Evolutionary conservation across 2,329 filamentous ascomycete species (phyloP).

Genomic region (Madurella mycetomatis): DNA sequence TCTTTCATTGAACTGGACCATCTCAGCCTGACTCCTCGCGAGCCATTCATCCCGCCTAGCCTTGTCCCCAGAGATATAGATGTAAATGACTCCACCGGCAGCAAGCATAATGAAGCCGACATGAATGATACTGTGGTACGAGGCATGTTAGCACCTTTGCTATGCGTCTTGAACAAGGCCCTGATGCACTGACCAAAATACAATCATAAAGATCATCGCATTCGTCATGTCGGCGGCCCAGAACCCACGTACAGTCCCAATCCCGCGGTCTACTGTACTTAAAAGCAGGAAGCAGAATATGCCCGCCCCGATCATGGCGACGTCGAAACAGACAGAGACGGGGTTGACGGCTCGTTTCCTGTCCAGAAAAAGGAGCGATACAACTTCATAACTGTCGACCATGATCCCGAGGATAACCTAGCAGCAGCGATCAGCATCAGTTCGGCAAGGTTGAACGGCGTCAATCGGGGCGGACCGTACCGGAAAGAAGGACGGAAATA

Average conservation of each 20-base stretch:
- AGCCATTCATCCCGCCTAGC: not conserved
- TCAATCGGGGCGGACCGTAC: constrained; percentile 1
- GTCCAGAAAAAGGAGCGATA: constrained; percentile 17
- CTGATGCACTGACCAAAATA: constrained; percentile 16
- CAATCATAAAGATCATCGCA: constrained; percentile 26
- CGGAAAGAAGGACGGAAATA: constrained; percentile 24
- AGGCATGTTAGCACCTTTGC: no score
- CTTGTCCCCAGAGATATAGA: constrained; percentile 1
- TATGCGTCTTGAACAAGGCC: not conserved
- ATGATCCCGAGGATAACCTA: constrained; percentile 17
- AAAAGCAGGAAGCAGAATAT: constrained; percentile 24
- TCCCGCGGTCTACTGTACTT: constrained; percentile 15
- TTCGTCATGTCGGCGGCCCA: constrained; percentile 21
- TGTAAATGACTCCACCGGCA: constrained; percentile 11
- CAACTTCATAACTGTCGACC: constrained; percentile 19
- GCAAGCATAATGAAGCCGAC: constrained; percentile 16
- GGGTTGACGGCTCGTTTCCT: constrained; percentile 19
- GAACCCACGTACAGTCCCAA: not conserved
- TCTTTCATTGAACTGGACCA: constrained; percentile 17
- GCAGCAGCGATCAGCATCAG: not conserved
- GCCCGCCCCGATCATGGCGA: constrained; percentile 14
- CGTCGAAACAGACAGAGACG: constrained; percentile 17
- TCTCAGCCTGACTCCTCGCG: constrained; percentile 15
- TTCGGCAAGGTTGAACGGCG: not conserved
- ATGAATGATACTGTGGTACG: constrained; percentile 16